Conservation (phyloP, 164 flowering plant species). For the Nelumbo lutea region DNA sequence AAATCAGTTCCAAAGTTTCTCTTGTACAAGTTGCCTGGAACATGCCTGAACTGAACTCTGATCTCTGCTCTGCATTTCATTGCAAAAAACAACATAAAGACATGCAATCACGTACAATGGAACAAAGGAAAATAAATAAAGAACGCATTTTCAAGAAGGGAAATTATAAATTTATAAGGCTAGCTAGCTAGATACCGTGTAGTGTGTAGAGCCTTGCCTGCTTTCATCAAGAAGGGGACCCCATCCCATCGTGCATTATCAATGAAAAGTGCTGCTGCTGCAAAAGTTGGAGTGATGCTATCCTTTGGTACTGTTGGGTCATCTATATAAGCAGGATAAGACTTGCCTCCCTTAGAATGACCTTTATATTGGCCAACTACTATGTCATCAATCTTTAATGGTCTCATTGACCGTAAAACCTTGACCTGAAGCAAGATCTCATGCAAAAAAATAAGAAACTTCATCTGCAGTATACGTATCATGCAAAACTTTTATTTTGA, state of each 20-base stretch:
- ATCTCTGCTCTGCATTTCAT: slow-evolving; percentile 69
- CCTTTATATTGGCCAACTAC: slow-evolving; percentile 72
- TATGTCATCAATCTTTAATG: slow-evolving; percentile 56
- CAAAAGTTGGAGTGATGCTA: slow-evolving; percentile 76
- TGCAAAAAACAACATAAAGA: background rate
- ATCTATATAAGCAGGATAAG: slow-evolving; percentile 60
- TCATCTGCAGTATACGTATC: background rate
- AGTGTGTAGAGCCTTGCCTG: slow-evolving; percentile 73
- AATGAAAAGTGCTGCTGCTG: slow-evolving; percentile 78
- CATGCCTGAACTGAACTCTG: slow-evolving; percentile 83
- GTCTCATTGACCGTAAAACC: slow-evolving; percentile 69
- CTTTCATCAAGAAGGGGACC: slow-evolving; percentile 89
- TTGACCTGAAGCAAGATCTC: slow-evolving; percentile 50
- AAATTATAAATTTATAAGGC: background rate
- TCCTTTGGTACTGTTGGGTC: slow-evolving; percentile 63
- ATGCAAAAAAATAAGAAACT: background rate
- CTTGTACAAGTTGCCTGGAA: slow-evolving; percentile 81
- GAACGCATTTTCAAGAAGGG: background rate
- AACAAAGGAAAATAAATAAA: background rate
- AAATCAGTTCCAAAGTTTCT: slow-evolving; percentile 55
- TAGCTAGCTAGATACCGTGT: slow-evolving; percentile 29
- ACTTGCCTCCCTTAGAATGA: slow-evolving; percentile 47
- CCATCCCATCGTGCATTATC: slow-evolving; percentile 95
- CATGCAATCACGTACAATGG: background rate
- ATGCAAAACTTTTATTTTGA: background rate